Evolutionary conservation across 2,329 filamentous ascomycete species (phyloP), one percentile per base, ranked within the genome.

Genomic region (Beauveria asiatica): DNA sequence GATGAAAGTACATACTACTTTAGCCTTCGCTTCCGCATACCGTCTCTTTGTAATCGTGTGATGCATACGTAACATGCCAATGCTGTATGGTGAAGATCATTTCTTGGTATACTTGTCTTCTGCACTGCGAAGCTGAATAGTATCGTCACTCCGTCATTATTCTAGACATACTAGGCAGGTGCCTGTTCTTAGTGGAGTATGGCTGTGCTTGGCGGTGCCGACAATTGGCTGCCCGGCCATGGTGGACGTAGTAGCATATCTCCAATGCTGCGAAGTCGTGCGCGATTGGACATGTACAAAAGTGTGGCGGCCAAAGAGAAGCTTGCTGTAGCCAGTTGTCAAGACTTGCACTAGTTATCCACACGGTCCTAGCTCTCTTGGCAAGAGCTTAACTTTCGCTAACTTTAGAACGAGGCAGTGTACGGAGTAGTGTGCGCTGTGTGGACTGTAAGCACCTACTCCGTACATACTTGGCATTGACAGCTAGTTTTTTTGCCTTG

Each of bases 361-460:
- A 21, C 37, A 25, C 19, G 27, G 16, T 50, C 9, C 45, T 57
- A 13, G 37, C 17, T 42, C 17, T 33, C 55, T 57, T 57, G 55
- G 55, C 55, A 27, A 42, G 23, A 37, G 55, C 46, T 50, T 57
- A 50, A 37, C 17, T 30, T 10, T 45, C 21, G 17, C 39, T 44
- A 55, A 57, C 10, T 39, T 57, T 21, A 37, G 33, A 56, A 46
- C 8, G 33, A 57, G 55, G 55, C 55, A 57, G 55, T 57, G 55
- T 46, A n/a, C n/a, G n/a, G n/a, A n/a, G n/a, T n/a, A 57, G 16
- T 33, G 21, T 21, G 37, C 33, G 17, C 7, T 6, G 23, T 44
- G 46, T 50, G 55, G 46, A 44, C n/a, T 50, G 21, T 19, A 30
- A 17, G 19, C 42, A 50, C 55, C n/a, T n/a, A n/a, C n/a, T n/a